Base-by-base conservation (phyloP, 2,329 filamentous ascomycete species). In the Madurella fahalii region DNA sequence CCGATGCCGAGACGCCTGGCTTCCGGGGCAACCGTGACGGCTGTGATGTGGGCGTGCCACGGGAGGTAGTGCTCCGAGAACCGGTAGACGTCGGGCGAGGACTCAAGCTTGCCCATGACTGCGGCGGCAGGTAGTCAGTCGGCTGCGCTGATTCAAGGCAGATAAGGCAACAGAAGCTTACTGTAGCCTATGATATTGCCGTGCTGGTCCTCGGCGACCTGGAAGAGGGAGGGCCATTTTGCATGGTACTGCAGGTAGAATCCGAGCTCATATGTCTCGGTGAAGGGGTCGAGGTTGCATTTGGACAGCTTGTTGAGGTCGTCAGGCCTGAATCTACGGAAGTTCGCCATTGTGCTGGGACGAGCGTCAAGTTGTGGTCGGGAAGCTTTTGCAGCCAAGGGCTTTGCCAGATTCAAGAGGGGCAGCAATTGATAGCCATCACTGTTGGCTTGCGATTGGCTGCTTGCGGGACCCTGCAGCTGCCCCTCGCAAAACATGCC, bases 21-120 rank as follows among this genome's bases (percentile, higher is more conserved):
- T 53, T 87, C 84, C 0, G 94, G 94, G 0, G 93, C 87, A 17
- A 99, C 90, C 0, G 94, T 97, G 49, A 99, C 79, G 37, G 93
- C 94, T 4, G 94, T 99, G 68, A 99, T 95, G 73, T 99, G 94
- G 17, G 91, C 93, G 74, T 99, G 94, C 90, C 91, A 97, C n/a
- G 93, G 93, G n/a, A 96, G 86, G 74, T 95, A 95, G 74, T 96
- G 91, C 65, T 86, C 80, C 47, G 90, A 94, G 65, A 84, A 84
- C 56, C 83, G 80, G 69, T 88, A 82, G 50, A 85, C 84, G 43
- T 89, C 78, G 15, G 89, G 87, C 52, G 90, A 95, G 60, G 90
- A 86, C 76, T 97, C 93, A 57, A 95, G 82, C 76, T 99, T 99
- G 68, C 93, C 94, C 83, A 99, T 95, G 69, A 99, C 92, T 96